Percentiles rank a stretch among this genome's conserved stretches.
Evolutionary conservation across 2,329 filamentous ascomycete species (phyloP).

Genomic region (Verticillium zaregamsianum): DNA sequence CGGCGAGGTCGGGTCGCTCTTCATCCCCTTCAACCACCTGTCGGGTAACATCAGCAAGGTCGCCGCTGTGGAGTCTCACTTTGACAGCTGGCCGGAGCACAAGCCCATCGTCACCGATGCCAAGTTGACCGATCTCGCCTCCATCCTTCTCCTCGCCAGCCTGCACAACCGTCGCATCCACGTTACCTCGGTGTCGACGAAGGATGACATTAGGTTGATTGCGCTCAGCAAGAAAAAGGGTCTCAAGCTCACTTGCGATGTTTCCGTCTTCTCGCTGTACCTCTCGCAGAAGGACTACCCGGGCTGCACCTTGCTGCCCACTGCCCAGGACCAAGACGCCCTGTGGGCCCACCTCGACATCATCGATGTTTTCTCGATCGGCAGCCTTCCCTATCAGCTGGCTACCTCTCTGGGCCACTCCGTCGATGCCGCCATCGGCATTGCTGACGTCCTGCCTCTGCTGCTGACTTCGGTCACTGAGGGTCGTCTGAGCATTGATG

Average conservation of each 20-base stretch:
- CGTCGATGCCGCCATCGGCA: constrained; percentile 59
- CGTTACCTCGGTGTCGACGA: constrained; percentile 75
- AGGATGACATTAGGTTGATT: constrained; percentile 74
- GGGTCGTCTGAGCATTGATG: constrained; percentile 68
- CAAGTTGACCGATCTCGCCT: constrained; percentile 76
- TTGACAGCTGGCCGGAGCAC: constrained; percentile 70
- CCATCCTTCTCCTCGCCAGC: constrained; percentile 71
- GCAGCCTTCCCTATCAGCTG: constrained; percentile 73
- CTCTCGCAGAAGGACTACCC: constrained; percentile 68
- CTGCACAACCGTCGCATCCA: constrained; percentile 76
- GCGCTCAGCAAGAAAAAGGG: constrained; percentile 76
- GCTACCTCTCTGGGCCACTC: constrained; percentile 51
- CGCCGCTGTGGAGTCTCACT: constrained; percentile 73
- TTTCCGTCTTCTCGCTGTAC: constrained; percentile 76
- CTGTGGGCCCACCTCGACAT: constrained; percentile 69
- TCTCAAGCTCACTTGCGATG: constrained; percentile 77
- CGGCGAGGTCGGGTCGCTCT: constrained; percentile 72
- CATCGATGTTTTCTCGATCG: constrained; percentile 77
- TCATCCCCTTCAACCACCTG: constrained; percentile 78
- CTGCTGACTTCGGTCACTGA: constrained; percentile 73
- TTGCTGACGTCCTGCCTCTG: constrained; percentile 69
- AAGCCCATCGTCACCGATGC: constrained; percentile 81
- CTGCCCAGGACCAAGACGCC: constrained; percentile 62
- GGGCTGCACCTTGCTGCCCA: constrained; percentile 62
- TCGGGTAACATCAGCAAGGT: constrained; percentile 83